Evolutionary conservation across 352 stramenopile species (phyloP).

Genomic region (Phytophthora hybrid): DNA sequence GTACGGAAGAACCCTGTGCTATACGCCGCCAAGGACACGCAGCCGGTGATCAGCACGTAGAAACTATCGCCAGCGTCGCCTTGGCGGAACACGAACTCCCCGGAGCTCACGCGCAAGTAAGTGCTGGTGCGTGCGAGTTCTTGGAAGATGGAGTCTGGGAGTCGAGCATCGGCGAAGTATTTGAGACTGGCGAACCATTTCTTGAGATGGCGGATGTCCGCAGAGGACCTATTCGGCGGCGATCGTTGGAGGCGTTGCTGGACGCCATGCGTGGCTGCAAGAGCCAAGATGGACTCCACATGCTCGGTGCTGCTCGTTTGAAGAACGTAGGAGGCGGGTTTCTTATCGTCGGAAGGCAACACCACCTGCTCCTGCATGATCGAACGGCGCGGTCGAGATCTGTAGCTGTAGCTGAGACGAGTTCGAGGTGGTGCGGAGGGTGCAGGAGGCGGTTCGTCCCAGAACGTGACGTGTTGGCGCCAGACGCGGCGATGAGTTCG

Average conservation of each 20-base stretch:
- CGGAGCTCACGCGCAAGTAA: conserved; percentile 51
- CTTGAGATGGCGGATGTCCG: conserved; percentile 65
- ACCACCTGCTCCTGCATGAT: conserved; percentile 8
- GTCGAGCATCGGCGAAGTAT: conserved; percentile 67
- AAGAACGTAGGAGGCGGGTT: conserved; percentile 46
- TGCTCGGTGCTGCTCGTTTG: conserved; percentile 50
- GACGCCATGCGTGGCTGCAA: conserved; percentile 46
- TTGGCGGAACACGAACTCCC: conserved; percentile 78
- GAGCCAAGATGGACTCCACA: conserved; percentile 44
- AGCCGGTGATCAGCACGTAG: conserved; percentile 77
- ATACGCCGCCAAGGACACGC: conserved; percentile 69
- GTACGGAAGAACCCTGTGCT: conserved; percentile 75
- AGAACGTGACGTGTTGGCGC: conserved; percentile 52
- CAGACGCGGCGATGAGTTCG: conserved; percentile 59
- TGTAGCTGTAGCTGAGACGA: conserved; percentile 9
- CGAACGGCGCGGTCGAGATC: conserved; percentile 2
- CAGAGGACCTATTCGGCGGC: conserved; percentile 42
- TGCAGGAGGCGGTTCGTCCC: conserved; percentile 34
- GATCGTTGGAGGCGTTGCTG: conserved; percentile 49
- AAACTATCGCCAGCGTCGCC: conserved; percentile 74
- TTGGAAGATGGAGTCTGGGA: conserved; percentile 61
- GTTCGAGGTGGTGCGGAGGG: conserved; percentile 1
- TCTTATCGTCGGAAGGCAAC: conserved; percentile 12
- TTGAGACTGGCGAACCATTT: conserved; percentile 72
- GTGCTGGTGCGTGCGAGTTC: conserved; percentile 60